Evolutionary conservation across 352 stramenopile species (phyloP).

Genomic region (Globisporangium cystogenes): DNA sequence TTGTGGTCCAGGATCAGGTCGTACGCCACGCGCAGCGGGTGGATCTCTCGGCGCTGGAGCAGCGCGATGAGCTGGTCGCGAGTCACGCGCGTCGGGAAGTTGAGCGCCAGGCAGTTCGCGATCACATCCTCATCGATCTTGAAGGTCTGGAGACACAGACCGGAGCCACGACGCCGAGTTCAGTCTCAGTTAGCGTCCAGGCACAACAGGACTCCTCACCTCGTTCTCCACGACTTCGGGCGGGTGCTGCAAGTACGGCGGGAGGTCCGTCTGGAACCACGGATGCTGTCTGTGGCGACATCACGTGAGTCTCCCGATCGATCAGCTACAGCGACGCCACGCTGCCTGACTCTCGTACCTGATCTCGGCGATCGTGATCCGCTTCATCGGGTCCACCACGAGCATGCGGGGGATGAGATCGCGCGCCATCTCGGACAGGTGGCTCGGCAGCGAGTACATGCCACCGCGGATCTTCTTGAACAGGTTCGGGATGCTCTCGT

Average conservation of each 20-base stretch:
- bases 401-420: slow-evolving; percentile 98
- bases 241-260: slow-evolving; percentile 95
- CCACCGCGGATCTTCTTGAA: slow-evolving; percentile 99
- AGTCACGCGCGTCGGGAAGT: slow-evolving; percentile 35
- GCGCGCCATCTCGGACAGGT: slow-evolving; percentile 94
- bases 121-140: slow-evolving; percentile 80
- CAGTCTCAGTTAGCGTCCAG: neutral
- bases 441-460: slow-evolving; percentile 97
- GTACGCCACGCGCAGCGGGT: slow-evolving; percentile 92
- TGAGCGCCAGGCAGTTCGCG: slow-evolving; percentile 46
- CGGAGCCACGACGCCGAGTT: too few species aligned
- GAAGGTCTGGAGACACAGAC: slow-evolving; percentile 66
- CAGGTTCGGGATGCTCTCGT: slow-evolving; percentile 98
- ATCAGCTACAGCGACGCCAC: neutral
- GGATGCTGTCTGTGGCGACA: slow-evolving; percentile 76
- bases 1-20: slow-evolving; percentile 98
- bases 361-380: slow-evolving; percentile 98
- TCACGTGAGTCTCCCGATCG: neutral
- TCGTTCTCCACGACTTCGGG: slow-evolving; percentile 95
- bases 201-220: slow-evolving; percentile 37
- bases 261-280: slow-evolving; percentile 98
- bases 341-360: slow-evolving; percentile 29
- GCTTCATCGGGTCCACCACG: slow-evolving; percentile 99
- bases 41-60: slow-evolving; percentile 48
- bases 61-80: slow-evolving; percentile 57